Conservation (phyloP, 768 basidiomycete species). For the Agrocybe chaxingu region DNA sequence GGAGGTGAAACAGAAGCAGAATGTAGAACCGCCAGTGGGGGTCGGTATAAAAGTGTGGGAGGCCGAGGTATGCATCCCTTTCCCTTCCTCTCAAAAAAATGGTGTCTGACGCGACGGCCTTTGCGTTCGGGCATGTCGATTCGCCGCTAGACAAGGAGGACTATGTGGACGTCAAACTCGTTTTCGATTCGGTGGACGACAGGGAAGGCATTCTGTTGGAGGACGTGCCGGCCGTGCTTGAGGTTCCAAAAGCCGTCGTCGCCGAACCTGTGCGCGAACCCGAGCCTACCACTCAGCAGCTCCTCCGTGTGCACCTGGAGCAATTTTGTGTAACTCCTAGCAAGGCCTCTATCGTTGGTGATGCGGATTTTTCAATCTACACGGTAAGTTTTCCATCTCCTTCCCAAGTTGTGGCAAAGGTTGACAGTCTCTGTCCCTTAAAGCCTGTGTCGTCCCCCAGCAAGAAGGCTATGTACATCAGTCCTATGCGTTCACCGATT, state of each 20-base stretch:
- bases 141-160: neutral
- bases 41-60: neutral
- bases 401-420: neutral
- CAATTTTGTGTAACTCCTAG: neutral
- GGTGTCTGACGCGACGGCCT: too few relatives aligned
- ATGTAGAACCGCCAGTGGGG: too few relatives aligned
- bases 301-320: neutral
- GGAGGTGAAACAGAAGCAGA: too few relatives aligned
- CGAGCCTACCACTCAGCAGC: neutral
- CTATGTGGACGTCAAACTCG: neutral
- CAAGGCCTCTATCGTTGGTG: slow-evolving; percentile 1
- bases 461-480: slow-evolving; percentile 11
- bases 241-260: neutral
- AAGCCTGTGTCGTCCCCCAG: slow-evolving; percentile 11
- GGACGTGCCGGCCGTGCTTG: neutral
- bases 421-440: neutral
- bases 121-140: neutral
- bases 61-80: neutral
- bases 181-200: neutral
- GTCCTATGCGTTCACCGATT: slow-evolving; percentile 4
- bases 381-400: neutral
- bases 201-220: neutral
- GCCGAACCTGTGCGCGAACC: neutral
- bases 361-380: slow-evolving; percentile 7
- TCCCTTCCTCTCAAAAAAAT: neutral